Evolutionary conservation across 2,329 filamentous ascomycete genomes (phyloP).

Genomic region (Sporothrix phasma): DNA sequence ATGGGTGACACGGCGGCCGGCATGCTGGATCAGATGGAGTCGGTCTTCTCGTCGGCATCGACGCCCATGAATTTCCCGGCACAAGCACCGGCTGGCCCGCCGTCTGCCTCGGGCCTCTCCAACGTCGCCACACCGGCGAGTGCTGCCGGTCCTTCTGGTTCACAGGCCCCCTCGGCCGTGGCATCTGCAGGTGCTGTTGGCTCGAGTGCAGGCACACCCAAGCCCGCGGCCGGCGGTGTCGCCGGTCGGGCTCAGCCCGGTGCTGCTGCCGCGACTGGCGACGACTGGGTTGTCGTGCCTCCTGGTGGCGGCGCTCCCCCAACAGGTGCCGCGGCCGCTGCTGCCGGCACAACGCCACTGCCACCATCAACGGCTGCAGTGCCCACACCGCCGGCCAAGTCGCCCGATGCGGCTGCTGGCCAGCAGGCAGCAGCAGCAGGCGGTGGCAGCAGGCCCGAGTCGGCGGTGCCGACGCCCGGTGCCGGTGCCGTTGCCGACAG

Average conservation of each 20-base stretch:
- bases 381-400: background rate
- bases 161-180: background rate
- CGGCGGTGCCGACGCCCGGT: conserved; percentile 36
- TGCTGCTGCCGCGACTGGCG: conserved; percentile 34
- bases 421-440: conserved; percentile 18
- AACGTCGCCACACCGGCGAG: conserved; percentile 44
- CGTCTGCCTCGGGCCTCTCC: conserved; percentile 35
- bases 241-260: background rate
- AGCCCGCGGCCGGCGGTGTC: conserved; percentile 27
- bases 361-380: background rate
- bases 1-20: conserved; percentile 56
- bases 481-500: conserved; percentile 28
- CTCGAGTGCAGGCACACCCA: conserved; percentile 19
- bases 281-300: conserved; percentile 68
- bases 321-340: background rate
- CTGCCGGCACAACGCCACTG: background rate
- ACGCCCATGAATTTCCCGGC: conserved; percentile 50
- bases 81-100: conserved; percentile 25
- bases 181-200: background rate
- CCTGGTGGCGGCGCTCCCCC: conserved; percentile 46
- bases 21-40: conserved; percentile 59
- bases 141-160: conserved; percentile 36
- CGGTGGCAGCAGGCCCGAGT: conserved; percentile 29
- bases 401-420: background rate
- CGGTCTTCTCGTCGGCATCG: conserved; percentile 47